Percentiles rank a stretch among this genome's conserved stretches.
phyloP scores from a whole-genome alignment of 768 basidiomycete genomes.

The Lanmaoa rubissima region DNA sequence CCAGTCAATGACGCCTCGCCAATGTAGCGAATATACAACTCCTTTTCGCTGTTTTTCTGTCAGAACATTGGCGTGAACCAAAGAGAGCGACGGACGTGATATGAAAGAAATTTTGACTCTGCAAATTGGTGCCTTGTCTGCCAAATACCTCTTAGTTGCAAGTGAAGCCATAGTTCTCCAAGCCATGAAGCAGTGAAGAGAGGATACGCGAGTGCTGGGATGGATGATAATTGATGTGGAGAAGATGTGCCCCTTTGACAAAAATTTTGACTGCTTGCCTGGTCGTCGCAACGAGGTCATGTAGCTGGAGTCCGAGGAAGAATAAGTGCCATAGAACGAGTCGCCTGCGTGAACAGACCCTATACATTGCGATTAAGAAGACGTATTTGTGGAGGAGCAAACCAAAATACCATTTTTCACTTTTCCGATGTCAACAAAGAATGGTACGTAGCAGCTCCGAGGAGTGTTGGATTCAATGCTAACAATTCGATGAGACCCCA shows the following conservation, averaged over 20 bases:
- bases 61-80: not conserved
- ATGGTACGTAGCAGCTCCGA: too few relatives aligned
- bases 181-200: not conserved
- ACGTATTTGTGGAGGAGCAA: too few relatives aligned
- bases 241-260: slow-evolving; percentile 9
- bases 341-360: too few relatives aligned
- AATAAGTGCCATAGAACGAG: too few relatives aligned
- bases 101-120: slow-evolving; percentile 72
- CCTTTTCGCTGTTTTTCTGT: slow-evolving; percentile 50
- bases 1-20: slow-evolving; percentile 83
- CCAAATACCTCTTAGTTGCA: slow-evolving; percentile 60
- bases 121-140: slow-evolving; percentile 72
- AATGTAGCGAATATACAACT: slow-evolving; percentile 75
- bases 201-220: not conserved
- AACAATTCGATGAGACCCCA: too few relatives aligned
- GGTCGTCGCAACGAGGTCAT: too few relatives aligned
- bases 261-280: not conserved
- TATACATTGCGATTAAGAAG: too few relatives aligned
- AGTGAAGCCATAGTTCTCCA: slow-evolving; percentile 35
- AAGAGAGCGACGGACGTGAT: slow-evolving; percentile 46
- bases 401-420: too few relatives aligned
- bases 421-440: too few relatives aligned
- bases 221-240: slow-evolving; percentile 12
- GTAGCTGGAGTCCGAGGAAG: too few relatives aligned
- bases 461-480: too few relatives aligned